Conservation (phyloP, 2,329 filamentous ascomycete species). For the Cryphonectria naterciae region DNA sequence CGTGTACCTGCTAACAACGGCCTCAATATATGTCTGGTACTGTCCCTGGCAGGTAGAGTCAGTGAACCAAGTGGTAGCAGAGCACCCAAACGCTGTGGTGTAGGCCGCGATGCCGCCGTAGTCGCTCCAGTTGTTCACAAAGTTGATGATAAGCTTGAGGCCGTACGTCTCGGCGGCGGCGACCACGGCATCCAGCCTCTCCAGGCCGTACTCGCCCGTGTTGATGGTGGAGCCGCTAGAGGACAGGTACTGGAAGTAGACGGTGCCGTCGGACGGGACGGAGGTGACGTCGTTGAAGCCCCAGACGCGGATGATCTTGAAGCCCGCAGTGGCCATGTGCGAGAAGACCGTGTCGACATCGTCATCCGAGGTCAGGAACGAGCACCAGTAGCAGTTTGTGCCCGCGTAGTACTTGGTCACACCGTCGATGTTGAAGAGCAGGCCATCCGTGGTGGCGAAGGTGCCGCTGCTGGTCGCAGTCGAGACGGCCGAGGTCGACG, state of each 20-base stretch:
- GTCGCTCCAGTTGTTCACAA: conserved; percentile 71
- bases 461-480: conserved; percentile 26
- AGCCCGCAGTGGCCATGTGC: conserved; percentile 41
- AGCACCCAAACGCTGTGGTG: conserved; percentile 59
- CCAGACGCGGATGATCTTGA: conserved; percentile 63
- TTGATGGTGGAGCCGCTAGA: conserved; percentile 60
- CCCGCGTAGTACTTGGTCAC: conserved; percentile 51
- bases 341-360: conserved; percentile 48
- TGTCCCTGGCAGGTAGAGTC: conserved; percentile 55
- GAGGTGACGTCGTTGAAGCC: conserved; percentile 62
- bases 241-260: conserved; percentile 58
- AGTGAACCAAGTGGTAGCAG: conserved; percentile 60
- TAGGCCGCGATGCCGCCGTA: conserved; percentile 69
- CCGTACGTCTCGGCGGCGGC: conserved; percentile 59
- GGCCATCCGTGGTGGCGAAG: conserved; percentile 35
- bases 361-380: conserved; percentile 49
- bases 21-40: conserved; percentile 57
- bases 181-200: conserved; percentile 68
- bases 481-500: conserved; percentile 11
- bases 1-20: conserved; percentile 53
- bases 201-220: conserved; percentile 62
- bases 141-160: conserved; percentile 67
- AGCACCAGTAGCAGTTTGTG: conserved; percentile 59
- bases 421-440: conserved; percentile 47
- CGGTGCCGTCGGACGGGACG: conserved; percentile 39